Conservation (phyloP, 73 alveolate genomes). For the Paramecium biaurelia region DNA sequence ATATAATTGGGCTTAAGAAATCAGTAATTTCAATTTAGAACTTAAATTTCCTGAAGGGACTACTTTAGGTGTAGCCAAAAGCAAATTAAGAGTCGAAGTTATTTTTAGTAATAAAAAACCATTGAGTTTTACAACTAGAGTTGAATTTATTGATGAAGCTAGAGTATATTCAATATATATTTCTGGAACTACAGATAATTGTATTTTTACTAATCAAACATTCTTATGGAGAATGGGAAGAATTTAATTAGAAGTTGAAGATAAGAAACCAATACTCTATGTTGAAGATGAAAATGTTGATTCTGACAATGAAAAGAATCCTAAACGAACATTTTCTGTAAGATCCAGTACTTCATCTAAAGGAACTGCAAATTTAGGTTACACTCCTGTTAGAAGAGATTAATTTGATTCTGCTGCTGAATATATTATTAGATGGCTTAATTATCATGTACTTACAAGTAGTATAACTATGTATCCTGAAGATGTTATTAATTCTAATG, state of each 20-base stretch:
- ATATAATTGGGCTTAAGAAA: slow-evolving; percentile 84
- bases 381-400: slow-evolving; percentile 85
- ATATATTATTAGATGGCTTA: slow-evolving; percentile 91
- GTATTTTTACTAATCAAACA: slow-evolving; percentile 85
- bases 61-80: slow-evolving; percentile 85
- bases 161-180: slow-evolving; percentile 90
- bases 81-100: slow-evolving; percentile 90
- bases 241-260: slow-evolving; percentile 77
- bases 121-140: slow-evolving; percentile 92
- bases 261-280: slow-evolving; percentile 68
- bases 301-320: slow-evolving; percentile 73
- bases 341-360: slow-evolving; percentile 70
- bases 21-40: slow-evolving; percentile 76
- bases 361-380: slow-evolving; percentile 92
- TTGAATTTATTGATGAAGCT: slow-evolving; percentile 96
- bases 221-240: slow-evolving; percentile 88
- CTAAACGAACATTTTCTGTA: slow-evolving; percentile 54
- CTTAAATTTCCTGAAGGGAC: slow-evolving; percentile 88
- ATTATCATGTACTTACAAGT: slow-evolving; percentile 76
- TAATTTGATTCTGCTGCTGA: slow-evolving; percentile 87
- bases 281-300: slow-evolving; percentile 81
- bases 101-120: slow-evolving; percentile 89
- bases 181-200: slow-evolving; percentile 97
- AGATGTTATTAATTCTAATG: slow-evolving; percentile 89
- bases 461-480: slow-evolving; percentile 88